Evolutionary conservation across 108 stramenopile species (phyloP), one percentile per base, ranked within the genome.

Genomic region (Craspedostauros australis): DNA sequence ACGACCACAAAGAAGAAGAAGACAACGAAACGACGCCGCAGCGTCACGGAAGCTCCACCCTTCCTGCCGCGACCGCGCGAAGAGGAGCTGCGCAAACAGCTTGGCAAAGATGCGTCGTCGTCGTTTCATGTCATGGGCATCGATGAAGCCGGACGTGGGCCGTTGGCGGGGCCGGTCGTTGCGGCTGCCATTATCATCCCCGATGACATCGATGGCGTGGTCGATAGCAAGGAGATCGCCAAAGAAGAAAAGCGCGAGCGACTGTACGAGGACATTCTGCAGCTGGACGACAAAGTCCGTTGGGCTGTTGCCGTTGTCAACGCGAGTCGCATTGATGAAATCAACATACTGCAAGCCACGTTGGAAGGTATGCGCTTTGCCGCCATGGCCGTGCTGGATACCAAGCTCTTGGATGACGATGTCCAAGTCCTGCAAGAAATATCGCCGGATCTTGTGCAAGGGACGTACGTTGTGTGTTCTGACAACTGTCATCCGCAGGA

Each of bases 71-170:
- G n/a, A n/a, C n/a, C n/a, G n/a, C n/a, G n/a, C n/a, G n/a, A n/a
- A n/a, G n/a, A n/a, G n/a, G n/a, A n/a, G n/a, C n/a, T n/a, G n/a
- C n/a, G n/a, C n/a, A n/a, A n/a, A n/a, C n/a, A n/a, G n/a, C n/a
- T n/a, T n/a, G n/a, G n/a, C n/a, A n/a, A n/a, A n/a, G n/a, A n/a
- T n/a, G n/a, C 34, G 9, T 36, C 34, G 34, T 36, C 14, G 9
- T 15, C 20, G 7, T 43, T 28, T 3, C 54, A 15, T 33, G 77
- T 91, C 6, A 79, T 95, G 20, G 93, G 93, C 14, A 84, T 96
- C 30, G 96, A 99, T 59, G 97, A 98, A 72, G 98, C 96, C 7
- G 98, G 98, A 0, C 77, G 98, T 19, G 98, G 98, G n/a, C 97
- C 96, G 2, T 64, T 99, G 39, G 95, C 96, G 31, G 98, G 98